phyloP scores from a whole-genome alignment of 106 monocot genomes.

The Agapanthus africanus region DNA sequence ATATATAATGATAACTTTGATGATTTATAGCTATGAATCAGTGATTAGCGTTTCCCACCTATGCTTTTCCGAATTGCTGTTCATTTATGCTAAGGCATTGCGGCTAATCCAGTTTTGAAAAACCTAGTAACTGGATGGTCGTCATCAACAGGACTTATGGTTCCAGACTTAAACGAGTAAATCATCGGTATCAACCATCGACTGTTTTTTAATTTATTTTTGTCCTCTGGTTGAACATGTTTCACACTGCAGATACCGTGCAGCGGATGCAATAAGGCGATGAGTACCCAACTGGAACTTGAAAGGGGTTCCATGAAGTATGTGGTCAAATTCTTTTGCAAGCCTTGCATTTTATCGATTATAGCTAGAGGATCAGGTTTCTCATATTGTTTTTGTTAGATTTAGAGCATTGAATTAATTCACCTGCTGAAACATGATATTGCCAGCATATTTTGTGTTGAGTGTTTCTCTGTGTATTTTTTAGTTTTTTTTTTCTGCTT shows the following conservation, averaged over 20 bases:
- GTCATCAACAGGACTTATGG: constrained; percentile 55
- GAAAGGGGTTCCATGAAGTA: constrained; percentile 77
- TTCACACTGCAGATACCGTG: constrained; percentile 7
- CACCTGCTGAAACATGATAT: too few species aligned
- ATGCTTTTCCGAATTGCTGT: background rate
- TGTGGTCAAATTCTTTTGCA: constrained; percentile 40
- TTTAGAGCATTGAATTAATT: too few species aligned
- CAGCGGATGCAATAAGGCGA: constrained; percentile 57
- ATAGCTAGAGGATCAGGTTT: too few species aligned
- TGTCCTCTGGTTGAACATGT: background rate
- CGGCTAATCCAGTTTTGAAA: constrained; percentile 33
- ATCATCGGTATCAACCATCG: background rate
- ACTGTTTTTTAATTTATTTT: background rate
- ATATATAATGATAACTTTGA: background rate
- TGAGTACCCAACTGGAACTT: constrained; percentile 82
- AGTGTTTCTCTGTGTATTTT: too few species aligned
- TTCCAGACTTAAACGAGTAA: constrained; percentile 60
- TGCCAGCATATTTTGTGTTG: too few species aligned
- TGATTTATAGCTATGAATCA: background rate
- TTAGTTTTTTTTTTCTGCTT: too few species aligned
- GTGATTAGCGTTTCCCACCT: background rate
- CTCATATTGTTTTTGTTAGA: too few species aligned
- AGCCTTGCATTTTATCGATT: too few species aligned
- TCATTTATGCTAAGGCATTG: constrained; percentile 1
- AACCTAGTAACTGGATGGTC: constrained; percentile 54